These are phyloP conservation scores for Plantago elongata DNA, from an alignment of 257 asterid genomes.

Conservation along the genomic window DNA sequence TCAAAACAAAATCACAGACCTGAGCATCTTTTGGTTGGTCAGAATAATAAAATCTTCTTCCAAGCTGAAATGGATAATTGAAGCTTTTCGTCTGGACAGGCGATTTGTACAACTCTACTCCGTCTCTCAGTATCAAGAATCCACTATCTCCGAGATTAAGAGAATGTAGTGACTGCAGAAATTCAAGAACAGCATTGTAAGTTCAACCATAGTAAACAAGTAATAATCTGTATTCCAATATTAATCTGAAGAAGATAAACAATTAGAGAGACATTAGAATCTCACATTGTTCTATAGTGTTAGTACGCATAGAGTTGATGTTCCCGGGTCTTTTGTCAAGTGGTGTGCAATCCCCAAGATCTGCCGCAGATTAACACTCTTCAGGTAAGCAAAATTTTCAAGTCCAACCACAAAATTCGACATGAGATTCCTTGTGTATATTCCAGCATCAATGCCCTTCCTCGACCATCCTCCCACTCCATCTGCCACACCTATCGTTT, in stretches of 20 bases:
- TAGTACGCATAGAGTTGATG: constrained; percentile 8
- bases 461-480: constrained; percentile 1
- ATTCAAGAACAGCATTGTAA: not conserved
- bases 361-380: not conserved
- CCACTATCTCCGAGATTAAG: constrained; percentile 14
- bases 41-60: not conserved
- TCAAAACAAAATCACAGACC: not conserved
- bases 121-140: constrained; percentile 10
- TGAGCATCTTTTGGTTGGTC: constrained; percentile 4
- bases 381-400: constrained; percentile 4
- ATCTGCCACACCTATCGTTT: constrained; percentile 8
- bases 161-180: constrained; percentile 9
- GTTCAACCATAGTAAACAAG: too few relatives aligned
- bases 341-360: not conserved
- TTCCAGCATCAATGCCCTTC: constrained; percentile 6
- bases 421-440: constrained; percentile 5
- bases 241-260: not conserved
- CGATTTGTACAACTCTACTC: constrained; percentile 14
- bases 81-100: constrained; percentile 5
- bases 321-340: not conserved
- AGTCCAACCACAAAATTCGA: not conserved
- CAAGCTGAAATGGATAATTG: constrained; percentile 14
- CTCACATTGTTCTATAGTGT: constrained; percentile 3
- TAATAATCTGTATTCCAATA: not conserved
- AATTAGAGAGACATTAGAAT: not conserved